These are phyloP conservation scores for Tolypocladium ophioglossoides DNA, from an alignment of 2,329 filamentous ascomycete genomes.

Conservation along the genomic window DNA sequence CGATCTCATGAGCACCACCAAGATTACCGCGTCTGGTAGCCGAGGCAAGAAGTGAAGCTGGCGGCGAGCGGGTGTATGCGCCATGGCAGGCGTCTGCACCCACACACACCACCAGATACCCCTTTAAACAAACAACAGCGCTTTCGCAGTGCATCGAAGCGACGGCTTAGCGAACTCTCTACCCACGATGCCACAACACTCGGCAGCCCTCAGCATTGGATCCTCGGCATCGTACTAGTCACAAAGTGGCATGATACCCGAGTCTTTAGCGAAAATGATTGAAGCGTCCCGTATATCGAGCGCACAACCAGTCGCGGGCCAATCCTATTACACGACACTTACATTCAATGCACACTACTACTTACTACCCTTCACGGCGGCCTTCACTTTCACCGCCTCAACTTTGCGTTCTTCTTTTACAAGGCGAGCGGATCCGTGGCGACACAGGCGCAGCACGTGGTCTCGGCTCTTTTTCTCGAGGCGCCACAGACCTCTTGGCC, in stretches of 20 bases:
- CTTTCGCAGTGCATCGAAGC: neutral
- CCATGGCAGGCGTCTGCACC: neutral
- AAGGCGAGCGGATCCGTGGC: neutral
- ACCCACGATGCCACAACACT: neutral
- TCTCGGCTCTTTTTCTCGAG: neutral
- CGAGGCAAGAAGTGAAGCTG: constrained; percentile 40
- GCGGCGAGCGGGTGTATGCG: neutral
- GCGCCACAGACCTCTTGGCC: neutral
- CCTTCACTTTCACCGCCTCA: neutral
- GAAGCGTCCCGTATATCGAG: neutral
- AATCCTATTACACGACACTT: neutral
- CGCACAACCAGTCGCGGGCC: neutral
- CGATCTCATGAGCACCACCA: constrained; percentile 81
- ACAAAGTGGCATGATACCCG: neutral
- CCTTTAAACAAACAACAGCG: neutral
- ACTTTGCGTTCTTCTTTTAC: neutral
- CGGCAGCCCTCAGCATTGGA: neutral
- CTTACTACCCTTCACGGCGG: neutral
- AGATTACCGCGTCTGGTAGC: constrained; percentile 50
- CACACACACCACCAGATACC: neutral
- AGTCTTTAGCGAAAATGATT: neutral
- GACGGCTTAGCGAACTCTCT: neutral
- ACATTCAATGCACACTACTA: neutral
- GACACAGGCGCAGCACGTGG: neutral
- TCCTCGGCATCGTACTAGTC: neutral